Evolutionary conservation across 2,329 filamentous ascomycete species (phyloP).

Genomic region (Cordyceps tenuipes): DNA sequence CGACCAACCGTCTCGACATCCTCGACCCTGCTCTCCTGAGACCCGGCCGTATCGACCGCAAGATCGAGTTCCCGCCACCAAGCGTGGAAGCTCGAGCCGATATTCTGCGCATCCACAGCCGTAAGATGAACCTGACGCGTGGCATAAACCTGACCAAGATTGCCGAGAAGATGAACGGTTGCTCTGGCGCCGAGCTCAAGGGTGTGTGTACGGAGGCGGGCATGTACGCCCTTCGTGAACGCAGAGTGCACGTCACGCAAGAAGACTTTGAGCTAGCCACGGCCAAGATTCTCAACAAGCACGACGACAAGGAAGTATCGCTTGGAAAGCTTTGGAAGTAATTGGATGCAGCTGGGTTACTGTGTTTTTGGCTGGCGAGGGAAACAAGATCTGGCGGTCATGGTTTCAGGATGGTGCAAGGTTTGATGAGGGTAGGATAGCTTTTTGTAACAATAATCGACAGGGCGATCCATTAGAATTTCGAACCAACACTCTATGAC

Average conservation of each 20-base stretch:
- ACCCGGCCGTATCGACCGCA: conserved; percentile 95
- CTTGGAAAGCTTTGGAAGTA: conserved; percentile 70
- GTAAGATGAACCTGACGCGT: conserved; percentile 96
- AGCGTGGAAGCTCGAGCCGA: conserved; percentile 94
- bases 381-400: neutral
- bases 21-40: conserved; percentile 89
- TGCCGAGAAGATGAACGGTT: conserved; percentile 99
- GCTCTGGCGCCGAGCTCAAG: conserved; percentile 94
- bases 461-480: conserved; percentile 8
- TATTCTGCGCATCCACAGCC: conserved; percentile 93
- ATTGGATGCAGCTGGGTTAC: conserved; percentile 14
- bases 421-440: conserved; percentile 11
- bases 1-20: conserved; percentile 95
- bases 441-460: conserved; percentile 11
- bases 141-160: conserved; percentile 98
- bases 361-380: neutral
- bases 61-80: conserved; percentile 97
- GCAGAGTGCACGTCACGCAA: conserved; percentile 95
- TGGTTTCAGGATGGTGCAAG: neutral
- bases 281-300: conserved; percentile 98
- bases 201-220: conserved; percentile 97
- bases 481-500: neutral
- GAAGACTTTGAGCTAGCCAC: conserved; percentile 98
- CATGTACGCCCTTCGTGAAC: conserved; percentile 94
- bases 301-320: conserved; percentile 95